Evolutionary conservation across 495 filamentous ascomycete genomes (phyloP).

Genomic region (Paragyromitra xinjiangensis): DNA sequence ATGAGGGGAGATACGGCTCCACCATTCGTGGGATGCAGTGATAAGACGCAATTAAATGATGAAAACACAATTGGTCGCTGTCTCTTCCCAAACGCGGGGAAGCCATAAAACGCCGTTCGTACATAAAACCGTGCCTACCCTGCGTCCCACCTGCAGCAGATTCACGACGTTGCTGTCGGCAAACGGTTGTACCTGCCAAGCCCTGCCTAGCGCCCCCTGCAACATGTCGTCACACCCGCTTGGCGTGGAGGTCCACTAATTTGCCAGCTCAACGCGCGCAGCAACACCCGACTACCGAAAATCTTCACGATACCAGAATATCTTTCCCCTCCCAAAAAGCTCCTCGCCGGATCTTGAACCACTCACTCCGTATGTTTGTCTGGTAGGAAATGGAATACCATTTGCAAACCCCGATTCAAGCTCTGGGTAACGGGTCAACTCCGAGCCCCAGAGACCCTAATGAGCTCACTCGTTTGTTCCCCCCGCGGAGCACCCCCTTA

Average conservation of each 20-base stretch:
- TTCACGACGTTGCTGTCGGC: constrained; percentile 1
- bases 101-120: not conserved
- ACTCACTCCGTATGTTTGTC: constrained; percentile 18
- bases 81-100: constrained; percentile 18
- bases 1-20: not conserved
- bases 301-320: constrained; percentile 10
- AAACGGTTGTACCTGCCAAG: constrained; percentile 47
- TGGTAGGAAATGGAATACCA: constrained; percentile 42
- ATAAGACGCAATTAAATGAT: not conserved
- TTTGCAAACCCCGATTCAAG: constrained; percentile 10
- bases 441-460: constrained; percentile 24
- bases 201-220: constrained; percentile 21
- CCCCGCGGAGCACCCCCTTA: not conserved
- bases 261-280: constrained; percentile 42
- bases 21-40: not conserved
- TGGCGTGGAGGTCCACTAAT: constrained; percentile 24
- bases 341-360: constrained; percentile 16
- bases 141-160: constrained; percentile 12
- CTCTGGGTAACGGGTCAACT: constrained; percentile 21
- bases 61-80: constrained; percentile 2
- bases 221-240: constrained; percentile 41
- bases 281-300: constrained; percentile 21
- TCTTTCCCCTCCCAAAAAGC: not conserved
- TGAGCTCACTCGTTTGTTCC: constrained; percentile 37
- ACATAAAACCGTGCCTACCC: not conserved